Evolutionary conservation across 139 green algal species (phyloP).

Genomic region (Chlorella sp.): DNA sequence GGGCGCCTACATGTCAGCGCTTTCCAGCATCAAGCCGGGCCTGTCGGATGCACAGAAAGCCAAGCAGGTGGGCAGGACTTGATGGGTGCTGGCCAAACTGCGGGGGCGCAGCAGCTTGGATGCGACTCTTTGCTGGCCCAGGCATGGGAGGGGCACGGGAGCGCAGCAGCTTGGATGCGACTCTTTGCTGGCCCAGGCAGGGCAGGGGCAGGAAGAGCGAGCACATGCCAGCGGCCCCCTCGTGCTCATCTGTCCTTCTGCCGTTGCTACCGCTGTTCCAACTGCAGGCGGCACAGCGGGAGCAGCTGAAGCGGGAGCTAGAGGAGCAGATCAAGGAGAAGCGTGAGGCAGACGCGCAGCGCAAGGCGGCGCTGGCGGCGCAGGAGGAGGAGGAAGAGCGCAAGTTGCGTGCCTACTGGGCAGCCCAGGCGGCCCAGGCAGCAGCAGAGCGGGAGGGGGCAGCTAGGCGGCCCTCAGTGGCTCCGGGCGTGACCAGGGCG

Average conservation of each 20-base stretch:
- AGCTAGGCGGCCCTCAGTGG: neutral
- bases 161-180: too few species aligned
- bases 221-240: too few species aligned
- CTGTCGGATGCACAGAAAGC: slow-evolving; percentile 6
- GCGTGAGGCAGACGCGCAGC: neutral
- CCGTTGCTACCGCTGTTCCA: too few species aligned
- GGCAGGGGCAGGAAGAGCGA: too few species aligned
- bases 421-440: neutral
- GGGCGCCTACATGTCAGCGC: slow-evolving; percentile 7
- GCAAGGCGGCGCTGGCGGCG: slow-evolving; percentile 10
- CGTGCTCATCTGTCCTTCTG: too few species aligned
- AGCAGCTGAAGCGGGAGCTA: slow-evolving; percentile 37
- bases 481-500: too few species aligned
- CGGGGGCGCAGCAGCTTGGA: too few species aligned
- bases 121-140: too few species aligned
- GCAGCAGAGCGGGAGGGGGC: neutral
- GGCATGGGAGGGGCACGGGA: too few species aligned
- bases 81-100: too few species aligned
- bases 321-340: slow-evolving; percentile 36
- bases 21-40: slow-evolving; percentile 5
- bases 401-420: slow-evolving; percentile 27
- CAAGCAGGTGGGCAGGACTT: too few species aligned
- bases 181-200: too few species aligned
- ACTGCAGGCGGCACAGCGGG: slow-evolving; percentile 8
- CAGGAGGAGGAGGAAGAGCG: slow-evolving; percentile 31